Conservation (phyloP, 495 filamentous ascomycete species). For the Lepidopterella palustris region DNA sequence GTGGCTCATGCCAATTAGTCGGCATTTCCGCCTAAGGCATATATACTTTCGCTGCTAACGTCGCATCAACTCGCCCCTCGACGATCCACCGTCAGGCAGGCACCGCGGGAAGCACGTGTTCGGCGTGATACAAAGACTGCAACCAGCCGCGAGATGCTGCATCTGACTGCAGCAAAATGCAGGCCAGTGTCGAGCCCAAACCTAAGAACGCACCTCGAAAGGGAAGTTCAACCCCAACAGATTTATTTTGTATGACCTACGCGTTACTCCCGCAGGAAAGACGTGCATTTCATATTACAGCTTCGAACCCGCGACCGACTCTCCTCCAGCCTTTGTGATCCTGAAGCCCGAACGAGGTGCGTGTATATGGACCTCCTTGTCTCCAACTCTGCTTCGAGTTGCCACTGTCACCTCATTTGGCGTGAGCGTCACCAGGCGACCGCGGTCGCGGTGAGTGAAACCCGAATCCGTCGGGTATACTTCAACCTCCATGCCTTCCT, state of each 20-base stretch:
- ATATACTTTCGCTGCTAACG: background rate
- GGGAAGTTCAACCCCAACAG: background rate
- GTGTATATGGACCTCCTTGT: conserved; percentile 46
- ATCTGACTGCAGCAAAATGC: background rate
- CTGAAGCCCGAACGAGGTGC: conserved; percentile 52
- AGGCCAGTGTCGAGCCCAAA: background rate
- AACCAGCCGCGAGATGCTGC: background rate
- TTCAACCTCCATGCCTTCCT: conserved; percentile 44
- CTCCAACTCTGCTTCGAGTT: conserved; percentile 34
- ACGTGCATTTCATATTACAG: conserved; percentile 24
- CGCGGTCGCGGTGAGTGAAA: conserved; percentile 47
- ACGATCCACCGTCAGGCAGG: background rate
- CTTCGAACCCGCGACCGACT: conserved; percentile 5
- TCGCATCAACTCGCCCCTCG: background rate
- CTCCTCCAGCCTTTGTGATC: conserved; percentile 33
- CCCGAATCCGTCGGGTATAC: conserved; percentile 54
- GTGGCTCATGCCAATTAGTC: conserved; percentile 21
- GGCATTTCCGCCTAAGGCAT: background rate
- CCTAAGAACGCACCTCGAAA: background rate
- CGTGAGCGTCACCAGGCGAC: conserved; percentile 44
- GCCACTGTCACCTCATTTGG: conserved; percentile 48
- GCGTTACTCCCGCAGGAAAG: conserved; percentile 14
- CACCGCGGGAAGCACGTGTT: conserved; percentile 1
- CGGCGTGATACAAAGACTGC: conserved; percentile 1
- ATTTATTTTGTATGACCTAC: conserved; percentile 2